Evolutionary conservation across 2,329 filamentous ascomycete species (phyloP), one percentile per base, ranked within the genome.

Genomic region (Aspergillus pseudotamarii): DNA sequence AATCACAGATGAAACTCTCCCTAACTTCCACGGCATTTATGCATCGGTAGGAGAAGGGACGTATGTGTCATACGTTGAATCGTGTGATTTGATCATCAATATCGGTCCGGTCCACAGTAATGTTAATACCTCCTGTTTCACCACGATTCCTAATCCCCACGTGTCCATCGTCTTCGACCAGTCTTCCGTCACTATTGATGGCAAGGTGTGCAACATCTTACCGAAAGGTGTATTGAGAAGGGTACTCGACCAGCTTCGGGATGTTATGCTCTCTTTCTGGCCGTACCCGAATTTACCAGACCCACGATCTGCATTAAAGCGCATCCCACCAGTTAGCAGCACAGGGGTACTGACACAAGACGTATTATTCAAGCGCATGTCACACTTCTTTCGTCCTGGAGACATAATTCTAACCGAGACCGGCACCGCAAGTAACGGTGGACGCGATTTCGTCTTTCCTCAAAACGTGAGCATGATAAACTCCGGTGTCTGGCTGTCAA

Each of bases 91-190:
- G 32, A 73, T 80, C 38, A 69, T 82, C 1, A 75, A 73, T 23
- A 68, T 73, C 19, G 71, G 72, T 3, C 72, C 72, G 1, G 72
- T 75, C 57, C 71, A 71, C 55, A 81, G 79, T n/a, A 80, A 82
- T 61, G 81, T 80, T 45, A 81, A 83, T 63, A 82, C 76, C 14
- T 87, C 90, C 14, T 92, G 92, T 41, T 96, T 94, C 81, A 91
- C 90, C 0, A 93, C 94, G 75, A 86, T 89, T 65, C 89, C 92
- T 45, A 90, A 88, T 2, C 88, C 92, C 71, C 85, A 94, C 58
- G 89, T 89, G 65, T 91, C 90, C 2, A 92, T 97, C 71, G 90
- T 94, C 69, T 89, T 97, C 72, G 91, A 95, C 79, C 91, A 88
- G 74, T 88, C 86, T 64, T 86, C 88, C 68, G 88, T 91, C 71